These are phyloP conservation scores for Backusella australiensis DNA, from an alignment of 192 early-diverging fungal genomes.

Conservation along the genomic window DNA sequence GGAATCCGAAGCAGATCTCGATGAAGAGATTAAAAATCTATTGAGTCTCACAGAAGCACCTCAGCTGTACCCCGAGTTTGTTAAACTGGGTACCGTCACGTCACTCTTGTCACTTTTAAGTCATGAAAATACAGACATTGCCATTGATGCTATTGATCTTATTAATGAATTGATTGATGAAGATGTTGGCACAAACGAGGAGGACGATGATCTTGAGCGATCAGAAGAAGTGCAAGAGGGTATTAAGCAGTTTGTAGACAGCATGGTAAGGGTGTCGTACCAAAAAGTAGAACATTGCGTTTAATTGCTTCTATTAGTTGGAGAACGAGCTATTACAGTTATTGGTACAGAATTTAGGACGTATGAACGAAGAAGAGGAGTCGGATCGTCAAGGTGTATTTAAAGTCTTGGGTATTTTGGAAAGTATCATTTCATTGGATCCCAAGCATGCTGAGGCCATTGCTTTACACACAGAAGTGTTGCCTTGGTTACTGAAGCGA, in stretches of 20 bases:
- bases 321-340: constrained; percentile 69
- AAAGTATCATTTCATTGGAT: constrained; percentile 83
- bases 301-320: constrained; percentile 23
- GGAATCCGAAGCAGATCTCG: constrained; percentile 94
- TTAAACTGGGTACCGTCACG: constrained; percentile 62
- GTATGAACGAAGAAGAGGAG: constrained; percentile 72
- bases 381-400: constrained; percentile 88
- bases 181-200: constrained; percentile 60
- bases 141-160: constrained; percentile 78
- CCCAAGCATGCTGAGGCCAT: constrained; percentile 61
- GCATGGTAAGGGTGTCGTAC: constrained; percentile 46
- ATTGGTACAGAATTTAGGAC: constrained; percentile 74
- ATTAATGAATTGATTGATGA: constrained; percentile 93
- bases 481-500: constrained; percentile 75
- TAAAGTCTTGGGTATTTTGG: constrained; percentile 79
- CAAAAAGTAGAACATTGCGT: neutral
- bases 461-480: constrained; percentile 59
- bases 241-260: constrained; percentile 67
- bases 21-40: constrained; percentile 83
- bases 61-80: constrained; percentile 71
- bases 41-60: constrained; percentile 76
- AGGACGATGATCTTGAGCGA: constrained; percentile 61
- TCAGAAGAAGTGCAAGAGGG: constrained; percentile 48
- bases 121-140: constrained; percentile 96
- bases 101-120: constrained; percentile 74